A percentile compares a stretch with the other conserved stretches of the same genome.
Evolutionary conservation across 306 rosid genomes (phyloP).

Genomic region (Lathyrus oleraceus): DNA sequence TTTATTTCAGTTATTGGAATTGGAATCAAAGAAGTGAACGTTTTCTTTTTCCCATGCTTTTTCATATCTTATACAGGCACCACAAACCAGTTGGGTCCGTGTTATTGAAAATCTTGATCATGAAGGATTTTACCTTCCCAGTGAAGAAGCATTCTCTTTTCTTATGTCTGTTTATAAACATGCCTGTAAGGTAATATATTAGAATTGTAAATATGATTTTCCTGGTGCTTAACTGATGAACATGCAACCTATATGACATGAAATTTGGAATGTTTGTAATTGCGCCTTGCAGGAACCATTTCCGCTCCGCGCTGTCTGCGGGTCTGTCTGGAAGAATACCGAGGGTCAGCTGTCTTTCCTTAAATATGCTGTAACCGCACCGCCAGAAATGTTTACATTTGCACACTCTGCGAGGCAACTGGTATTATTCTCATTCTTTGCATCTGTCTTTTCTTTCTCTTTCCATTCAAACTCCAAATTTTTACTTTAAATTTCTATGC

Average conservation of each 20-base stretch:
- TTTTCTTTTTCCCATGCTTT: conserved; percentile 26
- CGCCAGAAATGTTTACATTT: conserved; percentile 83
- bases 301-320: conserved; percentile 91
- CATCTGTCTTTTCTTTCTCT: conserved; percentile 24
- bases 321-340: conserved; percentile 92
- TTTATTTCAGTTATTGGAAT: conserved; percentile 15
- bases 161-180: conserved; percentile 75
- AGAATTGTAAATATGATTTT: conserved; percentile 23
- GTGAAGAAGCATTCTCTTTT: conserved; percentile 85
- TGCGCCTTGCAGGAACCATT: conserved; percentile 73
- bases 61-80: conserved; percentile 67
- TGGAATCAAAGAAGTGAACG: conserved; percentile 12
- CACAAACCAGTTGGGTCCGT: conserved; percentile 70
- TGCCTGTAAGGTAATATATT: conserved; percentile 70
- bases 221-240: conserved; percentile 16
- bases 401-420: conserved; percentile 76
- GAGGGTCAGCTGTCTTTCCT: conserved; percentile 98
- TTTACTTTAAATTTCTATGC: conserved; percentile 34
- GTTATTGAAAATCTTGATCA: conserved; percentile 91
- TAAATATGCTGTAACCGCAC: conserved; percentile 77
- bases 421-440: conserved; percentile 52
- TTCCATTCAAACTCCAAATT: conserved; percentile 16
- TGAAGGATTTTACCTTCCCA: conserved; percentile 92
- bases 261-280: conserved; percentile 32
- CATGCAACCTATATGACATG: background rate